phyloP scores from a whole-genome alignment of 371 early-diverging fungal species.

The Mucor indicus region DNA sequence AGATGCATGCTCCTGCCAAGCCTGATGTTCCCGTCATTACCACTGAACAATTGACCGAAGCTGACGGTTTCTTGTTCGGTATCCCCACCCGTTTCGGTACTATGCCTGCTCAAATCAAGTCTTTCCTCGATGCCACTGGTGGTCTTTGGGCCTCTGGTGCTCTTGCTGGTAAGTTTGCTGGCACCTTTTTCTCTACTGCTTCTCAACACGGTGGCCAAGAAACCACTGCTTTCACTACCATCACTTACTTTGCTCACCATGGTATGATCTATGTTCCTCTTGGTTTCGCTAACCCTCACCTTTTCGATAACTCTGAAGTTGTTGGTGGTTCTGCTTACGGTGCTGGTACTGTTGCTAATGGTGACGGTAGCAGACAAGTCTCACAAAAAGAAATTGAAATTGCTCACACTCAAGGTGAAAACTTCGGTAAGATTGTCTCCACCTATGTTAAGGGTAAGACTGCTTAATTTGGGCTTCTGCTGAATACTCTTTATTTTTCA shows the following conservation, averaged over 20 bases:
- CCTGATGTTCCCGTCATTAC: conserved; percentile 62
- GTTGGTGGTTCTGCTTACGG: conserved; percentile 79
- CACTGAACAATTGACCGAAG: conserved; percentile 56
- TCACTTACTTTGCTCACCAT: conserved; percentile 78
- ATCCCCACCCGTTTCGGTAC: conserved; percentile 74
- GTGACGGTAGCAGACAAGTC: conserved; percentile 70
- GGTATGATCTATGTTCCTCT: conserved; percentile 81
- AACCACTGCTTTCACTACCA: conserved; percentile 65
- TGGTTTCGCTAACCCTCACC: conserved; percentile 52
- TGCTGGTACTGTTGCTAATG: conserved; percentile 31
- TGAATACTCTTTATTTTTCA: no score
- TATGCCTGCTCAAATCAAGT: conserved; percentile 76
- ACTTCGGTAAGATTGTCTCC: conserved; percentile 56
- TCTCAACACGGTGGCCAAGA: conserved; percentile 81
- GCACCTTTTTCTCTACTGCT: conserved; percentile 72
- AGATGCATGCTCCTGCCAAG: conserved; percentile 70
- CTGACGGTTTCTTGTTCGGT: conserved; percentile 82
- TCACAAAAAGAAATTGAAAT: conserved; percentile 62
- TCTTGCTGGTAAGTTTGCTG: conserved; percentile 69
- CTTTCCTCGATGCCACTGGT: conserved; percentile 71
- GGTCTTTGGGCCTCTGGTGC: conserved; percentile 67
- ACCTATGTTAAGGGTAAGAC: conserved; percentile 33
- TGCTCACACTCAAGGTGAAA: conserved; percentile 63
- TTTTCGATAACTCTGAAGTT: conserved; percentile 50
- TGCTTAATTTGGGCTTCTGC: no score